Percentiles rank a stretch among this genome's conserved stretches.
These are phyloP conservation scores for Arxiozyma heterogenica DNA, from an alignment of 1,139 yeast genomes.

Conservation along the genomic window DNA sequence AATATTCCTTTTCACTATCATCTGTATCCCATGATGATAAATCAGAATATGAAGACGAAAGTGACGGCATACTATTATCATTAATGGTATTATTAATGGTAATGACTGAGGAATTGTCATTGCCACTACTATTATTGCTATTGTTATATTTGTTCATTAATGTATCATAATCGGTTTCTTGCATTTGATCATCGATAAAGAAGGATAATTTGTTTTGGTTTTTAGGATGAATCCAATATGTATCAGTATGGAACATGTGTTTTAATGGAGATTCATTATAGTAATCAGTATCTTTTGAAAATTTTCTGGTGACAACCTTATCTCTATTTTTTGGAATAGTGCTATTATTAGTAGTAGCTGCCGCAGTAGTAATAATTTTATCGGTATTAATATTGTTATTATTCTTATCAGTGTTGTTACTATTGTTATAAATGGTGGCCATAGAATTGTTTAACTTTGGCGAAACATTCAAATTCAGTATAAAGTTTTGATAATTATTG, in stretches of 20 bases:
- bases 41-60: slow-evolving; percentile 71
- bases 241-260: slow-evolving; percentile 25
- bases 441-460: not conserved
- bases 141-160: too few species aligned
- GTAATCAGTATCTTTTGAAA: slow-evolving; percentile 27
- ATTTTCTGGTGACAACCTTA: slow-evolving; percentile 14
- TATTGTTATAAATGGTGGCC: not conserved
- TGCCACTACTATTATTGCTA: too few species aligned
- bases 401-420: too few species aligned
- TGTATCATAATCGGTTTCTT: not conserved
- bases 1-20: not conserved
- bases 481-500: slow-evolving; percentile 26
- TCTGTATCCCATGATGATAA: slow-evolving; percentile 47
- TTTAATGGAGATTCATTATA: slow-evolving; percentile 29
- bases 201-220: slow-evolving; percentile 13
- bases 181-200: slow-evolving; percentile 80
- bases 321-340: not conserved
- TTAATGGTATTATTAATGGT: too few species aligned
- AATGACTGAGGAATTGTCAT: too few species aligned
- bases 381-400: too few species aligned
- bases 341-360: not conserved
- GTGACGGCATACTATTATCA: slow-evolving; percentile 55
- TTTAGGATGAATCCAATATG: slow-evolving; percentile 18
- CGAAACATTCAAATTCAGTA: slow-evolving; percentile 12
- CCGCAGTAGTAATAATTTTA: not conserved